These are phyloP conservation scores for Tolypocladium amazonense DNA, from an alignment of 2,329 filamentous ascomycete genomes.

Conservation along the genomic window DNA sequence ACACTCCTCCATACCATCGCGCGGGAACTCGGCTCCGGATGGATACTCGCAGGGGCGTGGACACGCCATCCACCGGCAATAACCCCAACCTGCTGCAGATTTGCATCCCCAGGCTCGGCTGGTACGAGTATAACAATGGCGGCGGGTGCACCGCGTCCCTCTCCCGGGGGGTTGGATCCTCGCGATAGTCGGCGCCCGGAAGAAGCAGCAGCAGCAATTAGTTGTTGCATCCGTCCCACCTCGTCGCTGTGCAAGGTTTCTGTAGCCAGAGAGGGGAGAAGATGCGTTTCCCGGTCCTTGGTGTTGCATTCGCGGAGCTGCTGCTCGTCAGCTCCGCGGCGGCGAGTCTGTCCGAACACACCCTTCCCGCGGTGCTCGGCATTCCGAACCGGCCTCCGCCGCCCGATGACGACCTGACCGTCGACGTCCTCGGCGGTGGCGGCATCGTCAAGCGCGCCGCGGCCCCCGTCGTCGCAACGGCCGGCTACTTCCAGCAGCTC, in stretches of 20 bases:
- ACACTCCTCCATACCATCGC: not conserved
- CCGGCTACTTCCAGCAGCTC: slow-evolving; percentile 36
- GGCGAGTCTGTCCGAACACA: not conserved
- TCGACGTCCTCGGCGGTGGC: not conserved
- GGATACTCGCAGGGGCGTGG: not conserved
- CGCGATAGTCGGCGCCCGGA: not conserved
- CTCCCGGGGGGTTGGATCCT: not conserved
- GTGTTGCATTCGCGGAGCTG: not conserved
- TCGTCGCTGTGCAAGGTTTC: not conserved
- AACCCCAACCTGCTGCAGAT: not conserved
- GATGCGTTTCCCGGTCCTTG: slow-evolving; percentile 1
- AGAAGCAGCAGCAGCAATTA: not conserved
- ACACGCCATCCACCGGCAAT: not conserved
- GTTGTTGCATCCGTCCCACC: not conserved
- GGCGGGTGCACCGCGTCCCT: not conserved
- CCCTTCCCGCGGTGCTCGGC: not conserved
- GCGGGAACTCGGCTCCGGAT: not conserved
- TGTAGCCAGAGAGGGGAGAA: not conserved
- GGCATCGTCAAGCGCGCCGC: not conserved
- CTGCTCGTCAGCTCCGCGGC: not conserved
- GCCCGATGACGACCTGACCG: not conserved
- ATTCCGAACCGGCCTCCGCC: not conserved
- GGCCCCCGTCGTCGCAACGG: not conserved
- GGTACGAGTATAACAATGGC: not conserved
- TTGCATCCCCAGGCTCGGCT: not conserved